Evolutionary conservation across 2,329 filamentous ascomycete species (phyloP).

Genomic region (Fusarium solani-melongenae): DNA sequence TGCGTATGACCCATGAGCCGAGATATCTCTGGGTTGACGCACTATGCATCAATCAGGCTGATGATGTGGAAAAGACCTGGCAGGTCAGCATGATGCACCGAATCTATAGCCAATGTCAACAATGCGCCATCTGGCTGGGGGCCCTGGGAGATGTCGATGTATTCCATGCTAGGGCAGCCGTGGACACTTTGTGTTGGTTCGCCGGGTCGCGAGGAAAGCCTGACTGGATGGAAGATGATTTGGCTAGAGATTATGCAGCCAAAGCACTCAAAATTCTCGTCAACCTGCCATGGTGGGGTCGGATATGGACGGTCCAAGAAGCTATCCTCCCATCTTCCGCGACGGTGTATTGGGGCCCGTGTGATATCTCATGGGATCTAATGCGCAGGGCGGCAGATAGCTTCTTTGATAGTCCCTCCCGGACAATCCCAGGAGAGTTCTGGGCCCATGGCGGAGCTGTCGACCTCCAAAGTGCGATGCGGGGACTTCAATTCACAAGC

Average conservation of each 20-base stretch:
- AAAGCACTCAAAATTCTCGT: not conserved
- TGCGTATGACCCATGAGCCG: not conserved
- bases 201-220: not conserved
- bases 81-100: slow-evolving; percentile 7
- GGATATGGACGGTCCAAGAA: slow-evolving; percentile 1
- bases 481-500: not conserved
- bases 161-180: not conserved
- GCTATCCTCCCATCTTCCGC: not conserved
- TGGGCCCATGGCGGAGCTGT: not conserved
- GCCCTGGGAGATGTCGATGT: not conserved
- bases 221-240: not conserved
- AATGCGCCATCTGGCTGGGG: slow-evolving; percentile 2
- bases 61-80: not conserved
- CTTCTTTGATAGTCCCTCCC: not conserved
- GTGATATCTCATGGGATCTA: not conserved
- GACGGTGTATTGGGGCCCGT: not conserved
- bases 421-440: not conserved
- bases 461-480: not conserved
- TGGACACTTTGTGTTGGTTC: not conserved
- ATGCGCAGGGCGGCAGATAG: not conserved
- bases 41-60: not conserved
- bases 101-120: not conserved
- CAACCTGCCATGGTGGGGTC: not conserved
- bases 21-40: not conserved
- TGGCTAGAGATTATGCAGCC: not conserved